Evolutionary conservation across 805 yeast genomes (phyloP), one percentile per base, ranked within the genome.

Genomic region (Wickerhamiella siamensis): DNA sequence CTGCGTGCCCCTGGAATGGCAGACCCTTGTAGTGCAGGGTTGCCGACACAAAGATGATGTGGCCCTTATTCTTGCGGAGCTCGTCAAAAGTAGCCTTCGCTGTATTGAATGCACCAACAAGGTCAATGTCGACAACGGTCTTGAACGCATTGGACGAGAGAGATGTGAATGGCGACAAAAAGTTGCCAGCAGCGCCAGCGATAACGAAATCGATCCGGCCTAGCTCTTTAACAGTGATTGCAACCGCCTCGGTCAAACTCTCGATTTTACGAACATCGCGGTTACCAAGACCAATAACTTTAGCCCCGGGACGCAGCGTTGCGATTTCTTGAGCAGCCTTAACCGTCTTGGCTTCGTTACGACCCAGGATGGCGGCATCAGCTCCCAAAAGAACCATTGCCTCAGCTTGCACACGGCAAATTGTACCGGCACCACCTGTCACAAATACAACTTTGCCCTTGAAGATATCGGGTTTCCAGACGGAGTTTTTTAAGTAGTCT

Each of bases 121-220:
- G 65, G 60, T 87, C 96, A 49, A 86, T 87, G 24, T 77, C 78
- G 20, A 86, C 68, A 21, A 86, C 95, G 0, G 91, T 68, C 59
- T 81, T 82, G 67, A 86, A 86, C 4, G 94, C 95, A 57, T 83
- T 84, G 15, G 87, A 57, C 2, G 87, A 77, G 47, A 86, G 63
- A 51, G 76, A 77, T 53, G 77, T 75, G 62, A 84, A 74, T 58
- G 83, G 93, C 31, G 82, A 64, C 40, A 87, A 58, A 57, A 86
- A 86, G 64, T 87, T 87, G 6, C 96, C 95, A 3, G 95, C 95
- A 2, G 96, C 95, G 9, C 95, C 95, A 35, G 87, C 86, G 57
- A 86, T 80, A 21, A 86, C 88, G 58, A 60, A 81, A 61, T 86
- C 95, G 44, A 86, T 78, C 47, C 71, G 66, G 2, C 95, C 94